Percentiles rank a stretch among this genome's conserved stretches.
These are phyloP conservation scores for Talaromyces sp. DNA, from an alignment of 2,329 filamentous ascomycete species.

Conservation along the genomic window DNA sequence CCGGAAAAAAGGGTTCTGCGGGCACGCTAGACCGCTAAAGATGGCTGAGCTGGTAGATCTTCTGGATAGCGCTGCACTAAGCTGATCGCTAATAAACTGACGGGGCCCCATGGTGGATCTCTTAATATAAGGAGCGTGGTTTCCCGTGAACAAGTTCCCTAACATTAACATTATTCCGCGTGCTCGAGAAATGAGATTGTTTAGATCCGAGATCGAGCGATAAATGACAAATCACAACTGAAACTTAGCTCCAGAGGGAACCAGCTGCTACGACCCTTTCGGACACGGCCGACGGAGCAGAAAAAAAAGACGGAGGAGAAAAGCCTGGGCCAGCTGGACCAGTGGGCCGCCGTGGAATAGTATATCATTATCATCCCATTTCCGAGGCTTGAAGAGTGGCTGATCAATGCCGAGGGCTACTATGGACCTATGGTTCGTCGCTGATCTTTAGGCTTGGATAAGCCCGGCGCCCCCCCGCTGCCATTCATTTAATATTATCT, in stretches of 20 bases:
- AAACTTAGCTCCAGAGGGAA: not conserved
- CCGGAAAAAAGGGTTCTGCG: not conserved
- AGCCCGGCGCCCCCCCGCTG: not conserved
- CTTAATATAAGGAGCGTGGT: not conserved
- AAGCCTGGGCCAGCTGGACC: not conserved
- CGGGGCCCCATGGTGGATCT: not conserved
- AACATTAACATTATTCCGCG: not conserved
- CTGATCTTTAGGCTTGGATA: not conserved
- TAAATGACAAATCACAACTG: not conserved
- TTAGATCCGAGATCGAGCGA: not conserved
- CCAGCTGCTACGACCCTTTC: not conserved
- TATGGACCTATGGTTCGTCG: not conserved
- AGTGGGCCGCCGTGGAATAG: no score
- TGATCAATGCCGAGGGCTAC: not conserved
- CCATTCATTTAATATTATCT: not conserved
- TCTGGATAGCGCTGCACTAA: not conserved
- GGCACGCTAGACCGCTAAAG: not conserved
- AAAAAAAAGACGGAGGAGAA: not conserved
- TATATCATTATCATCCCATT: no score
- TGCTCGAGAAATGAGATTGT: not conserved
- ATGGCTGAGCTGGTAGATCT: not conserved
- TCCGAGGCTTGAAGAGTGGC: not conserved
- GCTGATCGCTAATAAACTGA: not conserved
- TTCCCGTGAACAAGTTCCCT: not conserved
- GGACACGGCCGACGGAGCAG: not conserved